Evolutionary conservation across 331 rosid genomes (phyloP), one percentile per base, ranked within the genome.

Genomic region (Saraca asoca): DNA sequence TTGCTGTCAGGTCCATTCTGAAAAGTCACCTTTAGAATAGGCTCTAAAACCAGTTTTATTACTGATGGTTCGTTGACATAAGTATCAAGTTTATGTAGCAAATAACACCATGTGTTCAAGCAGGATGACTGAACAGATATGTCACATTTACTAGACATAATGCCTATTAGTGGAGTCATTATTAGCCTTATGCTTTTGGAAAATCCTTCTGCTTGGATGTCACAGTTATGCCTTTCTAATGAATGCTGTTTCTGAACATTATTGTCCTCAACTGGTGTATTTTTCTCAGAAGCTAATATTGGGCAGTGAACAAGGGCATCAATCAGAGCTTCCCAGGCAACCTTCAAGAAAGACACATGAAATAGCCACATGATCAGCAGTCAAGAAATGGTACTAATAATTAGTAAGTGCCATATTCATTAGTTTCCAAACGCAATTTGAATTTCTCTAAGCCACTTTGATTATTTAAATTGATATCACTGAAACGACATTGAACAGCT

Each of bases 281-380:
- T 72, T 70, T 66, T 75, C 62, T 70, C 66, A 42, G 64, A 62
- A 62, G 53, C 64, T 12, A 78, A 61, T 31, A 58, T 49, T 57
- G 81, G 75, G 62, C 71, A 69, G 68, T 66, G 75, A 85, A 87
- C 74, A 56, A 92, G 93, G 19, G 98, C 91, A 70, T 92, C 91
- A 18, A 85, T 78, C 71, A 89, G 85, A 66, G 93, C 91, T 84
- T 87, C 89, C 96, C 98, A 92, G 35, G 96, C 89, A 75, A 85
- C 92, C 98, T 89, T 82, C 45, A 73, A 45, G 29, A 44, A 69
- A n/a, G 61, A 56, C 71, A 42, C 10, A 24, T 19, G 33, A 20
- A 17, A 37, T 42, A 14, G 61, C 53, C 62, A 13, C 60, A 65
- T 34, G 42, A 15, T 29, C 52, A 56, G 24, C 6, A 62, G 58